These are phyloP conservation scores for Glycyrrhiza uralensis DNA, from an alignment of 306 rosid genomes.

Conservation along the genomic window DNA sequence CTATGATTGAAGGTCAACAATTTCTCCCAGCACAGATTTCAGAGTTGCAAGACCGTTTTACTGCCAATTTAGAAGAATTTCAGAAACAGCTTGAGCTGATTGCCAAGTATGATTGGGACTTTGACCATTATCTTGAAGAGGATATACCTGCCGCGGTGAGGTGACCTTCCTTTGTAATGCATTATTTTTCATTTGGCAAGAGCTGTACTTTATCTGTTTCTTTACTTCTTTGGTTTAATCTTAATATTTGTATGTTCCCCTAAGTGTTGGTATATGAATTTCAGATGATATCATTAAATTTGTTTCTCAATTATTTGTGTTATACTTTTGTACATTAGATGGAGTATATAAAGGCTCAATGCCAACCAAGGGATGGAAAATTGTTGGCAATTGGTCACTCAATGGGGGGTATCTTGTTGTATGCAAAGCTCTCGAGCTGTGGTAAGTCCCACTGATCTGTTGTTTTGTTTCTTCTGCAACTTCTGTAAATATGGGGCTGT, in stretches of 20 bases:
- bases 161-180: constrained; percentile 42
- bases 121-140: constrained; percentile 81
- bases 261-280: neutral
- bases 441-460: constrained; percentile 50
- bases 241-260: neutral
- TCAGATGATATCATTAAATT: neutral
- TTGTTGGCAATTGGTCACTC: constrained; percentile 89
- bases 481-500: neutral
- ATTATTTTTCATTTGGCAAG: neutral
- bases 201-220: neutral
- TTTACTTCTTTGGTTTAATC: neutral
- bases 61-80: constrained; percentile 45
- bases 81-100: constrained; percentile 53
- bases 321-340: constrained; percentile 40
- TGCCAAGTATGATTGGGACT: constrained; percentile 73
- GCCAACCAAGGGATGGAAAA: constrained; percentile 77
- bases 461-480: neutral
- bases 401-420: constrained; percentile 93
- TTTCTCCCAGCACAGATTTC: constrained; percentile 41
- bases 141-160: constrained; percentile 92
- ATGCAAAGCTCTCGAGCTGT: constrained; percentile 66
- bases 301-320: constrained; percentile 16
- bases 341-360: constrained; percentile 69
- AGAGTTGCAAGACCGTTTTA: constrained; percentile 47
- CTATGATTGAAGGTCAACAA: constrained; percentile 40